A percentile compares a stretch with the other conserved stretches of the same genome.
Evolutionary conservation across 2,329 filamentous ascomycete genomes (phyloP).

Genomic region (Piedraia hortae): DNA sequence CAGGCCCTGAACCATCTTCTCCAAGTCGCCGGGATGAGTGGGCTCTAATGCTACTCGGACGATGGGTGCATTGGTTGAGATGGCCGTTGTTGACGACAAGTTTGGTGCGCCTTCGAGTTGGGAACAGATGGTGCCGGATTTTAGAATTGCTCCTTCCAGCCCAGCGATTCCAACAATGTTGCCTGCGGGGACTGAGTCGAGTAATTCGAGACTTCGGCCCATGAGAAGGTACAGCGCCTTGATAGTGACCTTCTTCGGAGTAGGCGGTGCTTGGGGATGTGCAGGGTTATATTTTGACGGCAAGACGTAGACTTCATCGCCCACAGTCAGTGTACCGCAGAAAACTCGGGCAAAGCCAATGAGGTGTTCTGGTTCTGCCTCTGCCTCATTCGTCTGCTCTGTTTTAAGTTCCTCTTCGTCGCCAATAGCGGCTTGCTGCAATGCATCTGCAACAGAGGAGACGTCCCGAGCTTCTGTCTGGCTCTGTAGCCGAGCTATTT

Average conservation of each 20-base stretch:
- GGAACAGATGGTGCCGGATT: conserved; percentile 81
- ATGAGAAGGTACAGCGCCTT: conserved; percentile 84
- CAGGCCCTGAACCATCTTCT: conserved; percentile 81
- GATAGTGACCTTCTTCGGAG: conserved; percentile 58
- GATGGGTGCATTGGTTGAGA: conserved; percentile 47
- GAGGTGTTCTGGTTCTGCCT: conserved; percentile 51
- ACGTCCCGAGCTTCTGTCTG: conserved; percentile 23
- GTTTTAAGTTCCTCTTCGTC: conserved; percentile 19
- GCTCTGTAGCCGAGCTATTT: conserved; percentile 56
- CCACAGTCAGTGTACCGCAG: conserved; percentile 68
- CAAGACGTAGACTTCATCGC: conserved; percentile 72
- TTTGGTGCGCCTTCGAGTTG: conserved; percentile 68
- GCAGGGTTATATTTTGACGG: conserved; percentile 80
- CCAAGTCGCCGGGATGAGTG: conserved; percentile 62
- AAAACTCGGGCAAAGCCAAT: conserved; percentile 89
- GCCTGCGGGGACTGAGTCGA: conserved; percentile 67
- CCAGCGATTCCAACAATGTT: conserved; percentile 89
- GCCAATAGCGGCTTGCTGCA: conserved; percentile 33
- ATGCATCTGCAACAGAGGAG: conserved; percentile 29
- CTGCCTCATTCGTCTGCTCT: conserved; percentile 13
- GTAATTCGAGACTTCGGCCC: conserved; percentile 63
- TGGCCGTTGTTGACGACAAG: conserved; percentile 57
- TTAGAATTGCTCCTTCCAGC: conserved; percentile 76
- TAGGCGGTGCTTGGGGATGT: conserved; percentile 39
- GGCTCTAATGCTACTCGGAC: conserved; percentile 92